phyloP scores from a whole-genome alignment of 306 rosid genomes.

The Gastrolobium villosum region DNA sequence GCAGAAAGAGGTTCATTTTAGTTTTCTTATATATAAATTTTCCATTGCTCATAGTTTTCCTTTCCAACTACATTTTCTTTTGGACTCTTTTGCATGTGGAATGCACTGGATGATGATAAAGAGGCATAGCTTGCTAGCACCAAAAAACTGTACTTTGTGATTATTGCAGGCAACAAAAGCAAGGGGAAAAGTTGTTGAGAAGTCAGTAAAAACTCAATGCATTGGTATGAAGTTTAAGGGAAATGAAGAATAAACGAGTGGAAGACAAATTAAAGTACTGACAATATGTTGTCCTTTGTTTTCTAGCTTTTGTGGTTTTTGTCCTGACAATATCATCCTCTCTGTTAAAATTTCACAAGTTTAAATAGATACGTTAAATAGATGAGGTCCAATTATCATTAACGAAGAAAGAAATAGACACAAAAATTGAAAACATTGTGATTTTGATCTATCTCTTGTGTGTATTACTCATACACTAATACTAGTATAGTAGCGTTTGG shows the following conservation, averaged over 20 bases:
- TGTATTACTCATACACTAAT: no score
- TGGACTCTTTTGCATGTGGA: neutral
- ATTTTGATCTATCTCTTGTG: no score
- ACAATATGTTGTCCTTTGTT: neutral
- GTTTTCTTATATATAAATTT: neutral
- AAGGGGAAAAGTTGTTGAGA: slow-evolving; percentile 23
- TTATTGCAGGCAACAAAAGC: slow-evolving; percentile 45
- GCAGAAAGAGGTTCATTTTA: slow-evolving; percentile 1
- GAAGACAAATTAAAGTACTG: neutral
- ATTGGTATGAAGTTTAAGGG: slow-evolving; percentile 22
- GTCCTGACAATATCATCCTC: no score
- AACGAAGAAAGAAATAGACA: no score
- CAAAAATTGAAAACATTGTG: no score
- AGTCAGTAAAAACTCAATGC: slow-evolving; percentile 22
- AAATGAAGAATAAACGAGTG: neutral
- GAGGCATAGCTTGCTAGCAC: neutral
- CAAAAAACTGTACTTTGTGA: neutral
- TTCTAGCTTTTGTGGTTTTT: slow-evolving; percentile 44
- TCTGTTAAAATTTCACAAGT: no score
- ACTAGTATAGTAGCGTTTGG: no score
- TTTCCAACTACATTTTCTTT: no score
- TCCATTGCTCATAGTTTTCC: no score
- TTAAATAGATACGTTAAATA: no score
- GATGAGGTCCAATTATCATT: no score
- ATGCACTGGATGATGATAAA: neutral